Conservation (phyloP, 306 rosid species). For the Rubus parviflorus region DNA sequence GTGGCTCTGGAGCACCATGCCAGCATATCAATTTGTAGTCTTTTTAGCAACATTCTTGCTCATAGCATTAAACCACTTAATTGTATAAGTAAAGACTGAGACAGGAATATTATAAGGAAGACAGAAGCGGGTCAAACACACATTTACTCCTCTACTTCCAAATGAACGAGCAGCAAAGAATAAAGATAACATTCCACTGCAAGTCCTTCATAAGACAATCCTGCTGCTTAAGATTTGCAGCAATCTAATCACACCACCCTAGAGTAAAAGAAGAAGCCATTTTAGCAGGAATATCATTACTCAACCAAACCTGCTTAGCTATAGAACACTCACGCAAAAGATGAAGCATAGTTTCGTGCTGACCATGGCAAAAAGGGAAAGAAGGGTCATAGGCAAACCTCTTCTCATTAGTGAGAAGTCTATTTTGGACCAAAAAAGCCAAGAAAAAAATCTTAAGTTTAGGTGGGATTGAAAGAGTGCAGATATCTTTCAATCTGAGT, state of each 20-base stretch:
- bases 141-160: neutral
- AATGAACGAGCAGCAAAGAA: neutral
- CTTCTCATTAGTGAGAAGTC: neutral
- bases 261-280: neutral
- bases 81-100: neutral
- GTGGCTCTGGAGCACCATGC: neutral
- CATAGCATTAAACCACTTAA: neutral
- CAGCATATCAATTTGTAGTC: neutral
- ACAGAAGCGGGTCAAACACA: neutral
- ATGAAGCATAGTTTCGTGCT: neutral
- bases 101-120: neutral
- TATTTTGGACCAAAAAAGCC: neutral
- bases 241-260: neutral
- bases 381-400: neutral
- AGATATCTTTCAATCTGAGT: neutral
- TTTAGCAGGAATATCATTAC: neutral
- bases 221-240: neutral
- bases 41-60: neutral
- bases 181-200: neutral
- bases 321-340: neutral
- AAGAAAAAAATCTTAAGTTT: neutral
- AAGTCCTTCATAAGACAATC: neutral
- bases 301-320: neutral
- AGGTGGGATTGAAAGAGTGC: neutral
- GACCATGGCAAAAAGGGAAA: neutral